These are phyloP conservation scores for Nevesoporus exiguus DNA, from an alignment of 768 basidiomycete genomes.

Conservation along the genomic window DNA sequence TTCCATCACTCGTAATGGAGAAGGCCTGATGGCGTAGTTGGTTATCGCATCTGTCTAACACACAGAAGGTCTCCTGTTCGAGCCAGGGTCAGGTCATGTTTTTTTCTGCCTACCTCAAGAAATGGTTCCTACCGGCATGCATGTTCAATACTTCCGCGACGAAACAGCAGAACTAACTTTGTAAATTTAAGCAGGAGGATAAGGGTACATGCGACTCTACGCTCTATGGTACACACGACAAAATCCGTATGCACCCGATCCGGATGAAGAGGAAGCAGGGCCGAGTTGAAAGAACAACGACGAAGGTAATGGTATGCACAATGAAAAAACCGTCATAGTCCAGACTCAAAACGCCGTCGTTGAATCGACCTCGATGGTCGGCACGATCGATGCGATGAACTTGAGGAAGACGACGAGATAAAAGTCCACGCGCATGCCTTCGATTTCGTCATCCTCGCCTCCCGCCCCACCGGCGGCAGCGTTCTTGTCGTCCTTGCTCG, in stretches of 20 bases:
- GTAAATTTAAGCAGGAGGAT: slow-evolving; percentile 17
- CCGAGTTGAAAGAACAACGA: background rate
- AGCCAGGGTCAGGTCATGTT: slow-evolving; percentile 47
- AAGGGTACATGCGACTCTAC: slow-evolving; percentile 23
- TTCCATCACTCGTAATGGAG: background rate
- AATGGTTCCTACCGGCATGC: too few species aligned
- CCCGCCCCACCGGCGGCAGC: slow-evolving; percentile 11
- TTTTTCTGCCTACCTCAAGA: background rate
- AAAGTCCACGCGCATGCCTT: slow-evolving; percentile 96
- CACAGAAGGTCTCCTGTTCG: slow-evolving; percentile 73
- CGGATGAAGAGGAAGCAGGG: background rate
- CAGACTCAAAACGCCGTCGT: slow-evolving; percentile 62
- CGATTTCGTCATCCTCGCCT: slow-evolving; percentile 56
- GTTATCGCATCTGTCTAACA: slow-evolving; percentile 82
- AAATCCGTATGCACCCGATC: slow-evolving; percentile 2
- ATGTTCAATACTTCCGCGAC: background rate
- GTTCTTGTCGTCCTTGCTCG: slow-evolving; percentile 51
- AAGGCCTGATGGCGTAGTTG: slow-evolving; percentile 41
- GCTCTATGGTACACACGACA: slow-evolving; percentile 20
- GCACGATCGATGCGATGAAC: slow-evolving; percentile 97
- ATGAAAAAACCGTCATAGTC: slow-evolving; percentile 1
- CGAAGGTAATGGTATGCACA: slow-evolving; percentile 16
- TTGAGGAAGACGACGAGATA: slow-evolving; percentile 98
- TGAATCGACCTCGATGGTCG: slow-evolving; percentile 97
- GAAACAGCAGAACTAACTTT: background rate